Base-by-base conservation (phyloP, 2,329 filamentous ascomycete species). In the Pseudohalonectria lignicola region DNA sequence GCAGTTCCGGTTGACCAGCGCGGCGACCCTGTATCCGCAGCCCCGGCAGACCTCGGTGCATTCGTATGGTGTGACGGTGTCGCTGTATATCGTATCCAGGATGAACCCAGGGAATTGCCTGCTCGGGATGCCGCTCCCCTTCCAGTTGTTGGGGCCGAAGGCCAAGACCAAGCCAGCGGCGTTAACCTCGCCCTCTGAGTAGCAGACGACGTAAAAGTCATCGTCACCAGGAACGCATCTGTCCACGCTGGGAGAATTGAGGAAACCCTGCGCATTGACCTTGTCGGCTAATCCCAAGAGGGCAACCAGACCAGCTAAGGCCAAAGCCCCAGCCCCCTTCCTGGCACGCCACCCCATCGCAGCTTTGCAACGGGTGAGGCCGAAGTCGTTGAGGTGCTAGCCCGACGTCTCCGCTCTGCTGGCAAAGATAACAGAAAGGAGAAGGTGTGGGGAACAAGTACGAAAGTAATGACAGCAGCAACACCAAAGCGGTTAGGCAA, bases 21-120 rank as follows among this genome's bases (percentile, higher is more conserved):
- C 40, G 8, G 49, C 23, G 21, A 46, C 52, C 28, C 49, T 51
- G 44, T 45, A 54, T n/a, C 52, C 53, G 13, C 47, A 46, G 1
- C 43, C 47, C 17, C 52, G 47, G 41, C 53, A 56, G 11, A 39
- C 39, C 10, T 39, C 30, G 11, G 43, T 36, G 36, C 53, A 57
- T 39, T 42, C 42, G 19, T 47, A 40, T 4, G 51, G 51, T 5
- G 51, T 53, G 6, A 45, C 31, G 2, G 53, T 55, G 30, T 38
- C 45, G 46, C 55, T 53, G 36, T 46, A 45, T 13, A 18, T 18
- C 16, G 46, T 44, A 36, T 45, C 48, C 5, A 20, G 41, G 38
- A 48, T 42, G 15, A 23, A 54, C 21, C 43, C 34, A 33, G 52
- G 50, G 17, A 46, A 51, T 19, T 41, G 42, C 26, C 34, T 38